These are phyloP conservation scores for Coniferiporia sulphurascens DNA, from an alignment of 1,284 basidiomycete species.

Conservation along the genomic window DNA sequence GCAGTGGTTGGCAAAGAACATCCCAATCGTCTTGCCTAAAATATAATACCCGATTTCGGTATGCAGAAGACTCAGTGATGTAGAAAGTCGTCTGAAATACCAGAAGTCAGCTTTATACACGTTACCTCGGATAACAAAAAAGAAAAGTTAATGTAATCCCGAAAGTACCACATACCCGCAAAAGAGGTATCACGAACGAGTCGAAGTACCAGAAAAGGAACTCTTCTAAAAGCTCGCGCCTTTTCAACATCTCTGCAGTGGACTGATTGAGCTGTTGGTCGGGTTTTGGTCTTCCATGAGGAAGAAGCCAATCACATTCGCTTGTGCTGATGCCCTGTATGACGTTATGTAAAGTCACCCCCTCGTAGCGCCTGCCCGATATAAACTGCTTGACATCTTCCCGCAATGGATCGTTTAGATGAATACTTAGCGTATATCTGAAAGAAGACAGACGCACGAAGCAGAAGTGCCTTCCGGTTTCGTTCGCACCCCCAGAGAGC, in stretches of 20 bases:
- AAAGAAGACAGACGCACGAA: slow-evolving; percentile 41
- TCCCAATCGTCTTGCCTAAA: slow-evolving; percentile 95
- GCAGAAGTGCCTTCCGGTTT: slow-evolving; percentile 63
- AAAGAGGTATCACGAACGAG: slow-evolving; percentile 73
- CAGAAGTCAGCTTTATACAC: slow-evolving; percentile 1
- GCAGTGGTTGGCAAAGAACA: slow-evolving; percentile 74
- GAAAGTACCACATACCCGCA: slow-evolving; percentile 52
- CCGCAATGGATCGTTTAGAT: not conserved
- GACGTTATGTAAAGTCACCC: slow-evolving; percentile 73
- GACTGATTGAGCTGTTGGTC: slow-evolving; percentile 45
- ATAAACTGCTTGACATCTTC: slow-evolving; percentile 74
- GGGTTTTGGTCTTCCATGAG: slow-evolving; percentile 30
- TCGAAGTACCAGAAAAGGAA: slow-evolving; percentile 94
- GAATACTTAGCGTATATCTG: not conserved
- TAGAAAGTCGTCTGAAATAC: slow-evolving; percentile 82
- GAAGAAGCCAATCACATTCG: slow-evolving; percentile 80
- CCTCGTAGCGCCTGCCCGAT: slow-evolving; percentile 74
- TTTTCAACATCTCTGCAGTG: slow-evolving; percentile 66
- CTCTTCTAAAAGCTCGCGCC: slow-evolving; percentile 75
- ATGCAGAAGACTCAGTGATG: slow-evolving; percentile 87
- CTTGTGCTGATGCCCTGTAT: slow-evolving; percentile 74
- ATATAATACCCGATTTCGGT: slow-evolving; percentile 84
- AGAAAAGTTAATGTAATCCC: no score
- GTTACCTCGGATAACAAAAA: not conserved
- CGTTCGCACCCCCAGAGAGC: slow-evolving; percentile 72